Evolutionary conservation across 768 basidiomycete species (phyloP).

Genomic region (Lentinula edodes): DNA sequence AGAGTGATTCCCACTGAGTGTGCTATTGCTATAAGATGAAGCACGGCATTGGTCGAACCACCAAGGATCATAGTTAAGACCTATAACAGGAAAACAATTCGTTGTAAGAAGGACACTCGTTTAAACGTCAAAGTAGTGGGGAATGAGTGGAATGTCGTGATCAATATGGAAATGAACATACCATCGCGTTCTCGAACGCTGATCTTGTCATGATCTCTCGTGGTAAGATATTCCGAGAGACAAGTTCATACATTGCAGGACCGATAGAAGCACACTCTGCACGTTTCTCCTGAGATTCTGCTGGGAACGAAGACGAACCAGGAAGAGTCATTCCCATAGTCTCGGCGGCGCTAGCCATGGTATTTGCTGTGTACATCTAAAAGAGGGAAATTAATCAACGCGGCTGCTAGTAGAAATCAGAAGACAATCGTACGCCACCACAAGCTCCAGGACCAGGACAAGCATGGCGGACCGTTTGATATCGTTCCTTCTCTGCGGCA

Average conservation of each 20-base stretch:
- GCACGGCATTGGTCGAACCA: constrained; percentile 95
- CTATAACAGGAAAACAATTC: constrained; percentile 30
- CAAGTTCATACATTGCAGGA: constrained; percentile 74
- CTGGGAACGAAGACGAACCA: constrained; percentile 96
- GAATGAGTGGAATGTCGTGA: background rate
- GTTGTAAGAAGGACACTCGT: background rate
- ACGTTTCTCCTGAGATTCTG: constrained; percentile 84
- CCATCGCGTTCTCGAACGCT: constrained; percentile 98
- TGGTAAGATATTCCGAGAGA: constrained; percentile 90
- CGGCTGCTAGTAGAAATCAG: background rate
- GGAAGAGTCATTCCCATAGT: constrained; percentile 95
- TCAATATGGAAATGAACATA: constrained; percentile 24
- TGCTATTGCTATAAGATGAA: constrained; percentile 95
- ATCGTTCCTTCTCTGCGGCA: constrained; percentile 77
- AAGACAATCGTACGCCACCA: constrained; percentile 67
- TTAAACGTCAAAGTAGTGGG: background rate
- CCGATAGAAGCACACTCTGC: constrained; percentile 82
- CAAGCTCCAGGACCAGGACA: constrained; percentile 99
- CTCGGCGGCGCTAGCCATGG: constrained; percentile 95
- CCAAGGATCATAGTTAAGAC: constrained; percentile 95
- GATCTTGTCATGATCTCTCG: constrained; percentile 94
- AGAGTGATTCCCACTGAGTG: constrained; percentile 91
- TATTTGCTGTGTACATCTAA: constrained; percentile 98
- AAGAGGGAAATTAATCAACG: background rate
- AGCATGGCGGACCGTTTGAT: constrained; percentile 84